These are phyloP conservation scores for Wickerhamomyces alni DNA, from an alignment of 805 yeast genomes.

Conservation along the genomic window DNA sequence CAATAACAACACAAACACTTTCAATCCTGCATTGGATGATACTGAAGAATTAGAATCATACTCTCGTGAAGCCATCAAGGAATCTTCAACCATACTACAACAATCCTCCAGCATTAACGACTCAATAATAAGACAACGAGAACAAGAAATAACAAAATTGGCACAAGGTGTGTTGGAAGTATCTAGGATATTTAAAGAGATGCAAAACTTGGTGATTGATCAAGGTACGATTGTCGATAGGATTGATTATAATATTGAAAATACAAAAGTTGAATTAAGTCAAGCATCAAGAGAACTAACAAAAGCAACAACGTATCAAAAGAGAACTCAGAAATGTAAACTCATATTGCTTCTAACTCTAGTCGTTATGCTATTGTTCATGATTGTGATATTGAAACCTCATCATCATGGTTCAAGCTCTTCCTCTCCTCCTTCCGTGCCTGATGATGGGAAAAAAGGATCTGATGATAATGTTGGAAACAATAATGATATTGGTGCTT, in stretches of 20 bases:
- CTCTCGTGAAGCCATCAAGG: conserved; percentile 46
- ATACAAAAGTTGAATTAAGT: conserved; percentile 70
- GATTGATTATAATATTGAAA: conserved; percentile 85
- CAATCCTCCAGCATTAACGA: conserved; percentile 31
- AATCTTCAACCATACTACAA: conserved; percentile 34
- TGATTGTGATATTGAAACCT: conserved; percentile 68
- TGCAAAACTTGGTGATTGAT: conserved; percentile 87
- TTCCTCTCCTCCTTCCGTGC: not conserved
- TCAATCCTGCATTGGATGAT: conserved; percentile 26
- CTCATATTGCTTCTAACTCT: conserved; percentile 68
- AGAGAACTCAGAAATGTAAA: conserved; percentile 86
- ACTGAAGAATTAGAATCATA: conserved; percentile 41
- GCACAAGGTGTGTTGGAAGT: conserved; percentile 95
- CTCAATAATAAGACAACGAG: conserved; percentile 60
- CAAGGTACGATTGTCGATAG: conserved; percentile 93
- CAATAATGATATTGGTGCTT: not conserved
- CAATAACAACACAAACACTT: conserved; percentile 1
- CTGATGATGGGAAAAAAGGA: too few relatives aligned
- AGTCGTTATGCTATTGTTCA: conserved; percentile 63
- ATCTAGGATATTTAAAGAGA: conserved; percentile 86
- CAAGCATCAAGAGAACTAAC: conserved; percentile 72
- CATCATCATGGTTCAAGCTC: conserved; percentile 18
- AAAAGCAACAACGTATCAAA: conserved; percentile 76
- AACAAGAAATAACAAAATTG: conserved; percentile 80
- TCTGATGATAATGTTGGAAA: too few relatives aligned